Conservation (phyloP, 2,329 filamentous ascomycete species). For the Dactylellina parvicollis region DNA sequence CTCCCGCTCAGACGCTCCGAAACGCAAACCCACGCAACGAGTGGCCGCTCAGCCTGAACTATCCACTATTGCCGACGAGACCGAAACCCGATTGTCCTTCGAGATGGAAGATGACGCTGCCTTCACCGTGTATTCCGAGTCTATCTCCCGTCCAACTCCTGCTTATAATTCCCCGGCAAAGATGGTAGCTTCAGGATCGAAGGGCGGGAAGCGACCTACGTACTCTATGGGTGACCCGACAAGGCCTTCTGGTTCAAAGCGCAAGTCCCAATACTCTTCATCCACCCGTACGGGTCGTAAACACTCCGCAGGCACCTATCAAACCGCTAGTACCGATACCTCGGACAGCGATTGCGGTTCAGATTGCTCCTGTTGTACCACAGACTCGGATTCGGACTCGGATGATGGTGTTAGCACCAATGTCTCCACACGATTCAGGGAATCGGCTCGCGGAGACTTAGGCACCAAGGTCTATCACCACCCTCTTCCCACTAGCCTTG, state of each 20-base stretch:
- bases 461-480: slow-evolving; percentile 47
- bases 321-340: slow-evolving; percentile 46
- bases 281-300: slow-evolving; percentile 35
- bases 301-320: slow-evolving; percentile 46
- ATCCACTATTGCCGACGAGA: slow-evolving; percentile 47
- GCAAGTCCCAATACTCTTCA: slow-evolving; percentile 33
- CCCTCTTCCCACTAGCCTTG: slow-evolving; percentile 32
- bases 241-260: slow-evolving; percentile 22
- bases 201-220: slow-evolving; percentile 18
- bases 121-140: slow-evolving; percentile 46
- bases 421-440: slow-evolving; percentile 38
- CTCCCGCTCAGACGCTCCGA: slow-evolving; percentile 31
- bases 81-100: slow-evolving; percentile 46
- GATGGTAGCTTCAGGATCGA: slow-evolving; percentile 24
- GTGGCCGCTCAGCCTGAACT: slow-evolving; percentile 44
- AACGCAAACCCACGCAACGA: slow-evolving; percentile 34
- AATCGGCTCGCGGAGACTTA: slow-evolving; percentile 48
- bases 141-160: slow-evolving; percentile 35
- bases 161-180: slow-evolving; percentile 33
- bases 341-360: slow-evolving; percentile 48
- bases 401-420: slow-evolving; percentile 39
- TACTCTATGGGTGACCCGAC: slow-evolving; percentile 17
- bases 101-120: slow-evolving; percentile 44
- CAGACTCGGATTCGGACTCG: slow-evolving; percentile 39
- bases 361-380: slow-evolving; percentile 51